These are phyloP conservation scores for Neonectria coccinea DNA, from an alignment of 2,329 filamentous ascomycete species.

Conservation along the genomic window DNA sequence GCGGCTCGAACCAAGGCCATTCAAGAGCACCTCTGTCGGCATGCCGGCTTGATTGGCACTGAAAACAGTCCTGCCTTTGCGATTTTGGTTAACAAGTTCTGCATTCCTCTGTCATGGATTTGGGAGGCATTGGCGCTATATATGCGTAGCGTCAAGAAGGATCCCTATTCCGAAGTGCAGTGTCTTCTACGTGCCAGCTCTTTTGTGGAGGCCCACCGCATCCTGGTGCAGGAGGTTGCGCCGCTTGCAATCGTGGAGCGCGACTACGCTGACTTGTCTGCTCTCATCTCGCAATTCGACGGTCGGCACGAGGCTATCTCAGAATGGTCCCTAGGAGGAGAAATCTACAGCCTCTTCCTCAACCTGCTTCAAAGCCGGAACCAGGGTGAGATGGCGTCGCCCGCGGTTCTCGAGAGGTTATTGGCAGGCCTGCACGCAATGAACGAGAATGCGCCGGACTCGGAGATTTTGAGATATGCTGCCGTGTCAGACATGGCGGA, in stretches of 20 bases:
- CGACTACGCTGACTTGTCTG: conserved; percentile 77
- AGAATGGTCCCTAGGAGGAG: conserved; percentile 83
- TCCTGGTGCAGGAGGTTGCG: conserved; percentile 83
- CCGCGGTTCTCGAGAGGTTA: conserved; percentile 66
- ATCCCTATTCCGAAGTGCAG: conserved; percentile 78
- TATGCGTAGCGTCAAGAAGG: conserved; percentile 78
- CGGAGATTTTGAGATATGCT: conserved; percentile 68
- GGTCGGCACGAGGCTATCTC: conserved; percentile 70
- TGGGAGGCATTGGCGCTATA: conserved; percentile 88
- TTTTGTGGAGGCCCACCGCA: conserved; percentile 84
- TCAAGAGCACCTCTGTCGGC: conserved; percentile 79
- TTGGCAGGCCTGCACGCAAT: conserved; percentile 67
- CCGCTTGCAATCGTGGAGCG: conserved; percentile 85
- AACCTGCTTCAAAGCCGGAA: conserved; percentile 60
- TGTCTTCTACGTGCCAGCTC: conserved; percentile 83
- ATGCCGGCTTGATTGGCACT: conserved; percentile 74
- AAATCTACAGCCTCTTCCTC: conserved; percentile 78
- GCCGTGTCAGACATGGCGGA: conserved; percentile 86
- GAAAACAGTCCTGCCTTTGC: conserved; percentile 68
- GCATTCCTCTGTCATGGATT: conserved; percentile 82
- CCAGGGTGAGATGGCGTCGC: conserved; percentile 55
- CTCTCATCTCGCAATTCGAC: conserved; percentile 79
- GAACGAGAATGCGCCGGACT: conserved; percentile 57
- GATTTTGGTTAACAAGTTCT: conserved; percentile 72
- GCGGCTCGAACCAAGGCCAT: conserved; percentile 73